Base-by-base conservation (phyloP, 345 rosid species). In the Euclidium syriacum region DNA sequence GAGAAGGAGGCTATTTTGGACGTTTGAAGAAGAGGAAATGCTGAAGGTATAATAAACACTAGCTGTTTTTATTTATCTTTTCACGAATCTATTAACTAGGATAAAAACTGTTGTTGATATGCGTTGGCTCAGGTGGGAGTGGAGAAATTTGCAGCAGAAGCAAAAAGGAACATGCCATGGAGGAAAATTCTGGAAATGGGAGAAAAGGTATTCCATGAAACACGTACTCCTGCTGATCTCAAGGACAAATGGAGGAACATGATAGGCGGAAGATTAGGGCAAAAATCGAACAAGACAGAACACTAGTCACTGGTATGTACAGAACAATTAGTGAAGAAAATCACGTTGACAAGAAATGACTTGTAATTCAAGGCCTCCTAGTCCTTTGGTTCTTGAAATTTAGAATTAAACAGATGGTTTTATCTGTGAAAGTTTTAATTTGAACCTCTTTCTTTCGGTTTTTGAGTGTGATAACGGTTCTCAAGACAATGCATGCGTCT, bases 241-340 rank as follows among this genome's bases (percentile, higher is more conserved):
- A 86, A 83, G 73, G 90, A 86, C 65, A 91, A 88, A 62, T 88
- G 95, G 95, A 84, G 81, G 76, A 78, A 66, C 55, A 71, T 78
- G 25, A 29, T 36, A 16, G 58, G 65, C 65, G 36, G 46, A 62
- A 52, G 74, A 61, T 12, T 8, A 26, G 17, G 34, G 16, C 10
- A 26, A 11, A n/a, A 25, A 19, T 5, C 11, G 32, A 9, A 34
- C 52, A 40, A 38, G 22, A 24, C 46, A 16, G 29, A 10, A 44
- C 17, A 33, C 22, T 59, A 25, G 34, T 11, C 17, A 39, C 11
- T 65, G 40, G n/a, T 34, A 46, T 17, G 38, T 15, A 42, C 4
- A 11, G 14, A 46, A 14, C 39, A 18, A 23, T 25, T 16, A 62
- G 71, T 18, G 49, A 62, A 62, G 56, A 47, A 23, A 34, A 23